Percentiles rank a stretch among this genome's conserved stretches.
phyloP scores from a whole-genome alignment of 1,284 basidiomycete genomes.

The Ganoderma lucidum region DNA sequence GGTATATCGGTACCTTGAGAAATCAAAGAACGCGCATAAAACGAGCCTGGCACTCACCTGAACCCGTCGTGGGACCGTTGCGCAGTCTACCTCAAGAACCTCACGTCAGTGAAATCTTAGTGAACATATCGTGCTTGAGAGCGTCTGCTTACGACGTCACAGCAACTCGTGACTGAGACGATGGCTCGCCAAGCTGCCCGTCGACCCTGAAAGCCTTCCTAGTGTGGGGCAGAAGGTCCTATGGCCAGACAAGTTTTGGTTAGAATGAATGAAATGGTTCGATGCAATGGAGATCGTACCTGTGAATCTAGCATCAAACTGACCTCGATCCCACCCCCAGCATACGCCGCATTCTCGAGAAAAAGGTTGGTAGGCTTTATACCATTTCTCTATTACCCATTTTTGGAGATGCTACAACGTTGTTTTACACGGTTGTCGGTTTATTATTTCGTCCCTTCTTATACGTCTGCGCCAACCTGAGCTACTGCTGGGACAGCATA shows the following conservation, averaged over 20 bases:
- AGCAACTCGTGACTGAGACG: not conserved
- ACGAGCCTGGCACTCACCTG: not conserved
- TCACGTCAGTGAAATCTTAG: no score
- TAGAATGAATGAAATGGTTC: not conserved
- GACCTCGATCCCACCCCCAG: not conserved
- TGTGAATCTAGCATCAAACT: not conserved
- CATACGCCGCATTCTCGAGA: not conserved
- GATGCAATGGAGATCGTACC: not conserved
- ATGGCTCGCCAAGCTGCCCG: not conserved
- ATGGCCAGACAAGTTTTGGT: not conserved
- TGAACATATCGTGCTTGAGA: not conserved
- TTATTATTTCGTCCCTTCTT: not conserved
- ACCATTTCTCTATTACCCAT: not conserved
- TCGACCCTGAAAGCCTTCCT: no score
- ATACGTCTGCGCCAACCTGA: slow-evolving; percentile 30
- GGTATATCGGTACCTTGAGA: no score
- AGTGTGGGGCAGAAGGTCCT: no score
- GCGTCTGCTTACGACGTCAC: not conserved
- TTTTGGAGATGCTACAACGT: not conserved
- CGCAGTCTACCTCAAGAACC: no score
- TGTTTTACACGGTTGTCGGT: not conserved
- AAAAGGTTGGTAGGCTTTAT: not conserved
- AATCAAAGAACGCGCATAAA: not conserved
- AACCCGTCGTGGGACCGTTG: not conserved
- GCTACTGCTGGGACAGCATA: slow-evolving; percentile 26